Evolutionary conservation across 441 rosid species (phyloP).

Genomic region (Flueggea neowawraea): DNA sequence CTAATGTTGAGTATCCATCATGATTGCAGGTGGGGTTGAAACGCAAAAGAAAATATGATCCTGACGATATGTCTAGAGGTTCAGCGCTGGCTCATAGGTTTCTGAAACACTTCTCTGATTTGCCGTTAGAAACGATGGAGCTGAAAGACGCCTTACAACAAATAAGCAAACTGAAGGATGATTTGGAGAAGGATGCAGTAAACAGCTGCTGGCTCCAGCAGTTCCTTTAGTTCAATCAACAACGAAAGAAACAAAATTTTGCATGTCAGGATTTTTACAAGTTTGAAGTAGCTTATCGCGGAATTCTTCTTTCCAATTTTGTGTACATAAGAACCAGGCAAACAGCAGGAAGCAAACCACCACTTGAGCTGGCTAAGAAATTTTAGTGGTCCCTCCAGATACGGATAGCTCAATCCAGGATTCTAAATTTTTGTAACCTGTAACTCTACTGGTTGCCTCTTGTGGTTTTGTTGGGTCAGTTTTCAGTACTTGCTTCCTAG

Average conservation of each 20-base stretch:
- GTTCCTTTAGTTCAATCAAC: slow-evolving; percentile 35
- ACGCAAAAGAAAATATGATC: slow-evolving; percentile 57
- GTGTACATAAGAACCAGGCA: neutral
- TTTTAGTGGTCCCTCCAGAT: too few relatives aligned
- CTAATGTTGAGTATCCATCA: neutral
- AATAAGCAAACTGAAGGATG: slow-evolving; percentile 52
- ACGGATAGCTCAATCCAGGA: too few relatives aligned
- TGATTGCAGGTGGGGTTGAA: slow-evolving; percentile 58
- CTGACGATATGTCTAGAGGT: slow-evolving; percentile 63
- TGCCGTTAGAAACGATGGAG: slow-evolving; percentile 89
- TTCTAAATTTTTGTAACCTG: too few relatives aligned
- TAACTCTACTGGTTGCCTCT: too few relatives aligned
- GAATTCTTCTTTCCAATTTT: neutral
- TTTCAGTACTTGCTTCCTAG: too few relatives aligned
- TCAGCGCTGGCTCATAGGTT: slow-evolving; percentile 76
- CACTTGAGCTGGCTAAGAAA: too few relatives aligned
- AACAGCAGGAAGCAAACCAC: neutral
- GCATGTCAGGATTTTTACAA: neutral
- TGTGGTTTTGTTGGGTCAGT: too few relatives aligned
- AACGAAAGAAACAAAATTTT: neutral
- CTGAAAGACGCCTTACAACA: slow-evolving; percentile 62
- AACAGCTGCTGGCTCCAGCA: slow-evolving; percentile 70
- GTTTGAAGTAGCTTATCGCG: neutral
- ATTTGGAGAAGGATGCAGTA: slow-evolving; percentile 66
- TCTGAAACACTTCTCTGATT: slow-evolving; percentile 72